Percentiles rank a stretch among this genome's conserved stretches.
These are phyloP conservation scores for Emergomyces africanus DNA, from an alignment of 2,329 filamentous ascomycete genomes.

Conservation along the genomic window DNA sequence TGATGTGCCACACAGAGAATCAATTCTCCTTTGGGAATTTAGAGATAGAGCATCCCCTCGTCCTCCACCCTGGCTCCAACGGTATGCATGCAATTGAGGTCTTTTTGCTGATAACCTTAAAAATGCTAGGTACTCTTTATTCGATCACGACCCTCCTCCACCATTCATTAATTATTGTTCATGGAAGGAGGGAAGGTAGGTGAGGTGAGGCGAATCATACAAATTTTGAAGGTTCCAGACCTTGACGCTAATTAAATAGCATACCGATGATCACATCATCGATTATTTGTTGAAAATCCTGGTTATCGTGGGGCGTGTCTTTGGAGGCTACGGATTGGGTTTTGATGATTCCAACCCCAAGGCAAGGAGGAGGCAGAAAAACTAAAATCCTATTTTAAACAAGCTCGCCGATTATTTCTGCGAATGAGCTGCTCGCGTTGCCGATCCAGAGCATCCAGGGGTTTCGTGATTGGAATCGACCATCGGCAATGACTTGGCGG, in stretches of 20 bases:
- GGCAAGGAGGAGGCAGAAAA: not conserved
- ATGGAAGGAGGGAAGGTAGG: not conserved
- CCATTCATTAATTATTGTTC: too few relatives aligned
- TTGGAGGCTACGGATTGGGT: too few relatives aligned
- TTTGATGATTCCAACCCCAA: not conserved
- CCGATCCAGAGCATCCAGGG: not conserved
- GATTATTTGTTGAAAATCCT: not conserved
- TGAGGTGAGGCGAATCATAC: not conserved
- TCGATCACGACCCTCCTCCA: too few relatives aligned
- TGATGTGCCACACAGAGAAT: too few relatives aligned
- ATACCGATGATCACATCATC: not conserved
- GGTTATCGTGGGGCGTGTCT: not conserved
- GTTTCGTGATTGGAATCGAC: not conserved
- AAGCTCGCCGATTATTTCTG: not conserved
- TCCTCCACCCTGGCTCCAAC: too few relatives aligned
- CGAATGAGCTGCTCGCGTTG: not conserved
- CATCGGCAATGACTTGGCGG: not conserved
- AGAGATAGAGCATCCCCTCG: too few relatives aligned
- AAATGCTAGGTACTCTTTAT: too few relatives aligned
- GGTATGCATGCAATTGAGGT: not conserved
- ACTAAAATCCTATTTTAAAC: not conserved
- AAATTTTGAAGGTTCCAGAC: not conserved
- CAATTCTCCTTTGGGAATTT: too few relatives aligned
- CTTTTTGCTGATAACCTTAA: not conserved
- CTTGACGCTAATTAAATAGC: not conserved